Conservation (phyloP, 192 early-diverging fungal genomes). For the Thamnidium elegans region DNA sequence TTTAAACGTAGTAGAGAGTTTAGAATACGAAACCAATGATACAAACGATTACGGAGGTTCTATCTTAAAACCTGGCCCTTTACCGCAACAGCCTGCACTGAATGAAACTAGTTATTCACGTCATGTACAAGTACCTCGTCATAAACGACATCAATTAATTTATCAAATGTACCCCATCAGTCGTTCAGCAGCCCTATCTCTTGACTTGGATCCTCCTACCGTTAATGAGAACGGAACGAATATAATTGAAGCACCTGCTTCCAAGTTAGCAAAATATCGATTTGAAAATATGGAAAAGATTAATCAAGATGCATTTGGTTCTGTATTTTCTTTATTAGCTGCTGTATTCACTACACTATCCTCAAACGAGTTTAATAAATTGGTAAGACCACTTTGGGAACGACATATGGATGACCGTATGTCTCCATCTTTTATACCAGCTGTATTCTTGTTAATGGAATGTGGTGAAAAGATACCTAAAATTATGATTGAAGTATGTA, state of each 20-base stretch:
- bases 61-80: background rate
- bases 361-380: slow-evolving; percentile 33
- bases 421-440: slow-evolving; percentile 39
- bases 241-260: background rate
- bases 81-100: background rate
- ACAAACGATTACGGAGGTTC: background rate
- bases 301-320: slow-evolving; percentile 40
- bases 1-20: slow-evolving; percentile 4
- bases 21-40: slow-evolving; percentile 5
- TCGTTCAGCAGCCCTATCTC: background rate
- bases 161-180: slow-evolving; percentile 12
- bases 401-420: slow-evolving; percentile 47
- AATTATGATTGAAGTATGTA: slow-evolving; percentile 36
- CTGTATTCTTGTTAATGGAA: slow-evolving; percentile 54
- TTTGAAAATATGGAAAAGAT: slow-evolving; percentile 35
- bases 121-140: slow-evolving; percentile 3
- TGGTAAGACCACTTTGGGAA: slow-evolving; percentile 47
- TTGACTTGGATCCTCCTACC: slow-evolving; percentile 10
- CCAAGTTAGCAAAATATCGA: slow-evolving; percentile 26
- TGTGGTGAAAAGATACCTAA: slow-evolving; percentile 53
- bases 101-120: too few species aligned
- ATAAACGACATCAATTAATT: slow-evolving; percentile 16
- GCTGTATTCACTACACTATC: slow-evolving; percentile 49
- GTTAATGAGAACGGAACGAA: background rate
- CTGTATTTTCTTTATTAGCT: slow-evolving; percentile 47